Base-by-base conservation (phyloP, 345 rosid species). In the Populus alba region DNA sequence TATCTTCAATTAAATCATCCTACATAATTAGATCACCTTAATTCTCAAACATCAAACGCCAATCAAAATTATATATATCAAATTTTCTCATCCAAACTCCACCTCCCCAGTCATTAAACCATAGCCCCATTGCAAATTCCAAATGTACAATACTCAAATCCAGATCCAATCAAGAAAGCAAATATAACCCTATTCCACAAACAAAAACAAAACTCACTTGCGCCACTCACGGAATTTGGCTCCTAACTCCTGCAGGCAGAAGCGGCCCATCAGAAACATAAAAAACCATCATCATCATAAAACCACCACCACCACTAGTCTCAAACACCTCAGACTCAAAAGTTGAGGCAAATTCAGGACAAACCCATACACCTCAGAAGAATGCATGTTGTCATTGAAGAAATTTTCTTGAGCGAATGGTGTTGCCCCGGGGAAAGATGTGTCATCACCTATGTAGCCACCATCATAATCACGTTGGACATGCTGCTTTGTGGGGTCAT, bases 191-290 rank as follows among this genome's bases (percentile, higher is more conserved):
- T 9, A 17, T 35, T 22, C 22, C 16, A 57, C 29, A 38, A 66
- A 29, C 15, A 33, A 20, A 11, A 22, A 47, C 17, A 15, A 47
- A 43, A 45, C 75, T 69, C 35, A 80, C 84, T 77, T 66, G 73
- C 85, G 81, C 85, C 85, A 82, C 43, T 82, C 77, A n/a, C 85
- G 79, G 7, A 76, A 65, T 20, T 75, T 62, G 18, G 47, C 18
- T 1, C 79, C 79, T 53, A 78, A 78, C 67, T 82, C 85, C 66
- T 25, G 71, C 81, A 12, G 81, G 85, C 69, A 82, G 75, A 53
- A 65, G 16, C 8, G 79, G 85, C 62, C 81, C 81, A 51, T 82
- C 85, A 59, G 80, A 72, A 16, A 22, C 76, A 55, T 70, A 78
- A 53, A 55, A 33, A 33, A 33, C 5, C 29, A 25, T 25, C 27